These are phyloP conservation scores for Colletotrichum sp. DNA, from an alignment of 2,329 filamentous ascomycete species.

Conservation along the genomic window DNA sequence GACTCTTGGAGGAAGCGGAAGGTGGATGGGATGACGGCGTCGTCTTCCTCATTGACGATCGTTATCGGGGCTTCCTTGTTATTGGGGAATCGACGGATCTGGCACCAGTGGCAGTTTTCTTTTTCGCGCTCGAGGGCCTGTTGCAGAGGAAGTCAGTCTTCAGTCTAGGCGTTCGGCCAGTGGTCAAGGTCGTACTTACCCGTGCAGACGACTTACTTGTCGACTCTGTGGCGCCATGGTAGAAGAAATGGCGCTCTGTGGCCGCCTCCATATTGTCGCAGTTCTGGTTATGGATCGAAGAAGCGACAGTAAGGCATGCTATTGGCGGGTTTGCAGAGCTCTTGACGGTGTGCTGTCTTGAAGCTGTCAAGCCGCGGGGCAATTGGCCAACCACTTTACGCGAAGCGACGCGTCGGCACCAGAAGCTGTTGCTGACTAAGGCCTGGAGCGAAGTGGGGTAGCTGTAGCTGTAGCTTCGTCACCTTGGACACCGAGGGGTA, in stretches of 20 bases:
- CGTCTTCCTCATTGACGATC: conserved; percentile 68
- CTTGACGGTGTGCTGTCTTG: not conserved
- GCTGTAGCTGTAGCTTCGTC: not conserved
- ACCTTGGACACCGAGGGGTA: not conserved
- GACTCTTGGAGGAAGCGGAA: conserved; percentile 74
- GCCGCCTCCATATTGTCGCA: conserved; percentile 47
- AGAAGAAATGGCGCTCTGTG: conserved; percentile 54
- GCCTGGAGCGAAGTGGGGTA: not conserved
- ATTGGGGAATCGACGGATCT: conserved; percentile 59
- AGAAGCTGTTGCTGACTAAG: not conserved
- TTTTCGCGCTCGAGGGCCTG: conserved; percentile 44
- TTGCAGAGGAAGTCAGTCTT: not conserved
- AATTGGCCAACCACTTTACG: conserved; percentile 14
- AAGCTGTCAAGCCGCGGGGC: not conserved
- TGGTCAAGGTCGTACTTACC: conserved; percentile 5
- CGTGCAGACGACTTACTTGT: not conserved
- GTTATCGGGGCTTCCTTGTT: conserved; percentile 59
- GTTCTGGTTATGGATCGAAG: not conserved
- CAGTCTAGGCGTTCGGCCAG: not conserved
- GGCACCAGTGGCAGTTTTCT: conserved; percentile 63
- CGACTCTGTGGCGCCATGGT: conserved; percentile 39
- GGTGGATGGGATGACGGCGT: conserved; percentile 58
- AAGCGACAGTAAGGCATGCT: not conserved
- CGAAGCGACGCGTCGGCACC: not conserved
- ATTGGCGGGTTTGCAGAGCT: not conserved